Evolutionary conservation across 2,329 filamentous ascomycete species (phyloP).

Genomic region (Tolypocladium ophioglossoides): DNA sequence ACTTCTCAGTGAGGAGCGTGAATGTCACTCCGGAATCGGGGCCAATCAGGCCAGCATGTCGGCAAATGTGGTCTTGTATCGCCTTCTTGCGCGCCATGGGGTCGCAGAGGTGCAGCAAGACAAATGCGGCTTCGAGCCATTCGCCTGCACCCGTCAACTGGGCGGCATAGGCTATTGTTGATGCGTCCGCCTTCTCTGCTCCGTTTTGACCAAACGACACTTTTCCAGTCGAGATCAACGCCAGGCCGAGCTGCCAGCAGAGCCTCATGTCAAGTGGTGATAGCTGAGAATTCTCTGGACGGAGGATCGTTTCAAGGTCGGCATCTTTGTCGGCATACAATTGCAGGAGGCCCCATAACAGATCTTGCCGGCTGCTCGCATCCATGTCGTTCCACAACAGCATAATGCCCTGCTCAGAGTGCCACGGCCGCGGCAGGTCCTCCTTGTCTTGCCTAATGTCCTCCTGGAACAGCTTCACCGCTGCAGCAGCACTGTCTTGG

Average conservation of each 20-base stretch:
- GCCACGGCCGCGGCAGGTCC: conserved; percentile 62
- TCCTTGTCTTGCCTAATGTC: conserved; percentile 66
- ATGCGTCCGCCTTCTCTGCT: conserved; percentile 52
- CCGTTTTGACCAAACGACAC: conserved; percentile 43
- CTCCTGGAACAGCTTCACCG: conserved; percentile 61
- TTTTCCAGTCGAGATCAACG: conserved; percentile 41
- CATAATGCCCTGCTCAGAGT: conserved; percentile 47
- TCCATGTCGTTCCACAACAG: conserved; percentile 51
- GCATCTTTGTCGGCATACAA: conserved; percentile 55
- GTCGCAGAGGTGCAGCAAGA: conserved; percentile 64
- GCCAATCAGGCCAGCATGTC: conserved; percentile 58
- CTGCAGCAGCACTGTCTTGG: conserved; percentile 58
- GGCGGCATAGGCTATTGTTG: conserved; percentile 54
- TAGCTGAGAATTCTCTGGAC: conserved; percentile 66
- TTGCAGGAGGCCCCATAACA: conserved; percentile 80
- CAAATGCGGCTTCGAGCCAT: conserved; percentile 64
- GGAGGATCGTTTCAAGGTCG: conserved; percentile 59
- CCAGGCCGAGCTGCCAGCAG: conserved; percentile 75
- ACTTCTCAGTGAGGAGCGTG: conserved; percentile 47
- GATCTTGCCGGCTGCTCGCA: conserved; percentile 54
- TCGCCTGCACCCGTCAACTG: conserved; percentile 53
- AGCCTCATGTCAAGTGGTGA: conserved; percentile 66
- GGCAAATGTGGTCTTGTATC: conserved; percentile 63
- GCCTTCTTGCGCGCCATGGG: conserved; percentile 50
- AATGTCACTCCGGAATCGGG: conserved; percentile 46